phyloP scores from a whole-genome alignment of 1,284 basidiomycete genomes.

The Porodaedalea pini region DNA sequence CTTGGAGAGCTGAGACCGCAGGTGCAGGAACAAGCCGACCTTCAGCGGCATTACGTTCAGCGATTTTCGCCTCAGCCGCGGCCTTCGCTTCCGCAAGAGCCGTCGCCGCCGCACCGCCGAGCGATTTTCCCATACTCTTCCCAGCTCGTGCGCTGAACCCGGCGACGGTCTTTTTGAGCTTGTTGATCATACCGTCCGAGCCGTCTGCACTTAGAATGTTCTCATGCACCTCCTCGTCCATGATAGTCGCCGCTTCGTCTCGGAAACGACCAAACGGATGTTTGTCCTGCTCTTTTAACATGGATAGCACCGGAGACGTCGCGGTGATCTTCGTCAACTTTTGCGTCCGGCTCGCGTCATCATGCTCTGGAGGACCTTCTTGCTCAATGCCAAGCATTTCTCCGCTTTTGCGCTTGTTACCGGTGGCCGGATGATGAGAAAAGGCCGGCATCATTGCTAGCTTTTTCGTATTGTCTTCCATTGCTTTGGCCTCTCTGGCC shows the following conservation, averaged over 20 bases:
- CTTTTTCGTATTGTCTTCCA: slow-evolving; percentile 51
- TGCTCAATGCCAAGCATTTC: slow-evolving; percentile 41
- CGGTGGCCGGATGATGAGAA: slow-evolving; percentile 21
- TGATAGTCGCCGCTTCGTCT: background rate
- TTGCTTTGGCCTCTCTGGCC: slow-evolving; percentile 68
- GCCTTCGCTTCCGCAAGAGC: slow-evolving; percentile 68
- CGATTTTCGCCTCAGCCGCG: slow-evolving; percentile 66
- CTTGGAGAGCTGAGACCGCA: slow-evolving; percentile 5
- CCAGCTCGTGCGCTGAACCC: slow-evolving; percentile 57
- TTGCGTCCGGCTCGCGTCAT: slow-evolving; percentile 34
- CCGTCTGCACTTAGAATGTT: slow-evolving; percentile 26
- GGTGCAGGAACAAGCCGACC: slow-evolving; percentile 33
- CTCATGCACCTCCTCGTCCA: slow-evolving; percentile 14
- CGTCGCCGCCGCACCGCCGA: slow-evolving; percentile 54
- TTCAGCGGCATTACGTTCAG: slow-evolving; percentile 47
- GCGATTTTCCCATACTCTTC: slow-evolving; percentile 62
- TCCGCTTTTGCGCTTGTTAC: slow-evolving; percentile 64
- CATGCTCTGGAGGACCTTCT: background rate
- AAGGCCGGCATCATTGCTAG: background rate
- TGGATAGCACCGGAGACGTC: slow-evolving; percentile 1
- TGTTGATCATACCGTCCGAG: slow-evolving; percentile 52
- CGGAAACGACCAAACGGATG: background rate
- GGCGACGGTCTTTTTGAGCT: slow-evolving; percentile 65
- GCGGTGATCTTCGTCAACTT: slow-evolving; percentile 47
- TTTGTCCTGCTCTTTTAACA: slow-evolving; percentile 5